Evolutionary conservation across 768 basidiomycete species (phyloP), one percentile per base, ranked within the genome.

Genomic region (Sutorius australiensis): DNA sequence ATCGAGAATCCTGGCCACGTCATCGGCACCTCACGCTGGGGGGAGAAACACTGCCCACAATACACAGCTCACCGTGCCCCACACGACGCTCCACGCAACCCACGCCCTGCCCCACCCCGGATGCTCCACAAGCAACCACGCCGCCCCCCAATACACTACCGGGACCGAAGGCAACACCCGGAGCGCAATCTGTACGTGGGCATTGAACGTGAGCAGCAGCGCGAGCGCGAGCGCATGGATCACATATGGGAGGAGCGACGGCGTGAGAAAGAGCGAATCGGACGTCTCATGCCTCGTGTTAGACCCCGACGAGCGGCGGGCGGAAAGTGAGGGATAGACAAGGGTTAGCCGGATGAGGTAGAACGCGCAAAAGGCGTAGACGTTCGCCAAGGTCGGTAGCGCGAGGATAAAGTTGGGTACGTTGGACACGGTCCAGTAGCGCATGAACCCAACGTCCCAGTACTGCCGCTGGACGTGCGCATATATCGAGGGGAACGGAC

Each of bases 11-110:
- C 14, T 14, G 7, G n/a, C 19, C 9, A 3, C 27, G 10, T 11
- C 24, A 6, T 38, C 27, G 33, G n/a, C 10, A n/a, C 1, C 27
- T 17, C 72, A 95, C 0, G 95, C 95, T n/a, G 95, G 95, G 0
- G 95, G 95, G 30, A 95, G 77, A 64, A 94, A 95, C 3, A 81
- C 79, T 2, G 77, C 79, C 94, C 93, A 98, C 0, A 95, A 73
- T 5, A 92, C 77, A 17, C 86, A 67, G 11, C 84, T 84, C 16
- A 84, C 61, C 2, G 75, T 68, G 4, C 88, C 85, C 93, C 95
- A 98, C 0, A 86, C 56, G 1, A 87, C 64, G 50, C 81, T 83
- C 90, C 94, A 99, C 11, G 69, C 65, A 3, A 94, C 72, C 89
- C 93, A 98, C 40, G 67, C 67, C 39, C 61, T 75, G 3, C 83